A percentile compares a stretch with the other conserved stretches of the same genome.
Evolutionary conservation across 805 yeast species (phyloP).

Genomic region (Huiozyma sinensis): DNA sequence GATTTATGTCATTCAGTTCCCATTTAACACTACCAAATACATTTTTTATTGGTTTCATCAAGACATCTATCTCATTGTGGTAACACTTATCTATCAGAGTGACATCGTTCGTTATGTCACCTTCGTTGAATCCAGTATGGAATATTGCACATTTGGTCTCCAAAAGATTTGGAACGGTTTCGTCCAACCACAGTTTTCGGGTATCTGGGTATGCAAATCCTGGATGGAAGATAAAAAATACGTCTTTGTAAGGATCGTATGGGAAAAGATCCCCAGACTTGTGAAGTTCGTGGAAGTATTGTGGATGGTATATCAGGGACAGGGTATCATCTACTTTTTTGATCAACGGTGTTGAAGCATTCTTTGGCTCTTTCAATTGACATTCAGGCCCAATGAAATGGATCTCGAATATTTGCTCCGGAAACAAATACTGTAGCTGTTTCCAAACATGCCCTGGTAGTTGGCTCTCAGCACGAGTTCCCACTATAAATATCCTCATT

Average conservation of each 20-base stretch:
- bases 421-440: conserved; percentile 78
- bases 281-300: conserved; percentile 84
- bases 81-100: conserved; percentile 58
- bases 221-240: conserved; percentile 91
- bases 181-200: conserved; percentile 80
- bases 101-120: conserved; percentile 62
- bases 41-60: conserved; percentile 66
- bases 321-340: conserved; percentile 66
- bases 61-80: conserved; percentile 67
- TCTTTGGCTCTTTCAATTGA: conserved; percentile 47
- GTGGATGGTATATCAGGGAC: conserved; percentile 77
- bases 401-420: conserved; percentile 69
- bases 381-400: conserved; percentile 95
- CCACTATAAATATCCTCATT: conserved; percentile 78
- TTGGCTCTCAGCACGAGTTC: conserved; percentile 90
- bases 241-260: conserved; percentile 92
- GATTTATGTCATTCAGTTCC: conserved; percentile 86
- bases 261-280: conserved; percentile 95
- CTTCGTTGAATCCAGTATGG: conserved; percentile 80
- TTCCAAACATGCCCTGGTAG: conserved; percentile 95
- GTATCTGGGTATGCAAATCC: conserved; percentile 81
- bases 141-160: conserved; percentile 91
- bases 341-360: conserved; percentile 54
- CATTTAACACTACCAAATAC: conserved; percentile 80
- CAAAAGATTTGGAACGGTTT: conserved; percentile 73